Evolutionary conservation across 1,139 yeast genomes (phyloP).

Genomic region (Pneumocystis murina): DNA sequence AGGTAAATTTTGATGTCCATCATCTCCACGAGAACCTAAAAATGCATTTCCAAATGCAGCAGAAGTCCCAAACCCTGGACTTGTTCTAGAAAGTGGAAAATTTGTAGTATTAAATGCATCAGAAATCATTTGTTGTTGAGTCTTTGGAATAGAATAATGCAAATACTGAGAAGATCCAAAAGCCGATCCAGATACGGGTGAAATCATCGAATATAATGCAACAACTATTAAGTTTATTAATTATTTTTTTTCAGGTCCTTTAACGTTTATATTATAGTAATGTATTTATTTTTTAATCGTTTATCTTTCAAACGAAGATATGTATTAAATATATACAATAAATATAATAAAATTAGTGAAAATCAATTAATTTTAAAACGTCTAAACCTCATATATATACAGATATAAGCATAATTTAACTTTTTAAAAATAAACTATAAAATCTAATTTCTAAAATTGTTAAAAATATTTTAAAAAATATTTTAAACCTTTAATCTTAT

Average conservation of each 20-base stretch:
- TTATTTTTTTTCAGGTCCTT: background rate
- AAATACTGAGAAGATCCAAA: background rate
- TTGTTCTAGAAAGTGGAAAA: background rate
- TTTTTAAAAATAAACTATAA: too few relatives aligned
- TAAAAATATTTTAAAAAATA: too few relatives aligned
- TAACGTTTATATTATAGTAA: background rate
- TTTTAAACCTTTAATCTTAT: too few relatives aligned
- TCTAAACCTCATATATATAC: too few relatives aligned
- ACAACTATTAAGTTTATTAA: background rate
- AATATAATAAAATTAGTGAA: too few relatives aligned
- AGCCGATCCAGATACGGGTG: background rate
- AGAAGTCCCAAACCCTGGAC: background rate
- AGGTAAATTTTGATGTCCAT: background rate
- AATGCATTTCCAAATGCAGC: background rate
- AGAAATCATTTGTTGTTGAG: background rate
- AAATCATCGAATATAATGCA: background rate
- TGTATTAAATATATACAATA: too few relatives aligned
- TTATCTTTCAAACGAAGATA: too few relatives aligned
- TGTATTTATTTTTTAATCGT: background rate
- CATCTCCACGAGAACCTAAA: background rate
- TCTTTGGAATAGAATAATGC: background rate
- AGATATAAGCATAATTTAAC: too few relatives aligned
- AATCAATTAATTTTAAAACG: too few relatives aligned
- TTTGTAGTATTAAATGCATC: background rate
- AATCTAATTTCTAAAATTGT: too few relatives aligned